A percentile compares a stretch with the other conserved stretches of the same genome.
Evolutionary conservation across 2,329 filamentous ascomycete species (phyloP).

Genomic region (Aspergillus tanneri): DNA sequence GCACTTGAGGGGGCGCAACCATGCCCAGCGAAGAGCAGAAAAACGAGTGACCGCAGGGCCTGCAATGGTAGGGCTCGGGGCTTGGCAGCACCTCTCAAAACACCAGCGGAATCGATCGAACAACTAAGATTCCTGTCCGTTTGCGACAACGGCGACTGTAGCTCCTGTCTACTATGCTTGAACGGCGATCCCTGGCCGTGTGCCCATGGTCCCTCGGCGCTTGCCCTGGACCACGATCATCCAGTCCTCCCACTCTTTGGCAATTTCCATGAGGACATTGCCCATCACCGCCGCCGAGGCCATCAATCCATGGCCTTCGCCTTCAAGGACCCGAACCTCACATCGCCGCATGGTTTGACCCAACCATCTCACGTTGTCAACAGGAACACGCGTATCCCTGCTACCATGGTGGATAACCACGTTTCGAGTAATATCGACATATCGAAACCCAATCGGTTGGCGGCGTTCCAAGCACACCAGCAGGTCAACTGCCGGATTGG

Average conservation of each 20-base stretch:
- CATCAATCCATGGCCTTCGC: constrained; percentile 94
- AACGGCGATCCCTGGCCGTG: constrained; percentile 22
- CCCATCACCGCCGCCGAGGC: constrained; percentile 92
- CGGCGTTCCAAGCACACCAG: constrained; percentile 88
- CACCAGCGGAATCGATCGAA: no score
- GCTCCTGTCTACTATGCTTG: constrained; percentile 12
- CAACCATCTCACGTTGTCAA: constrained; percentile 93
- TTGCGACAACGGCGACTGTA: no score
- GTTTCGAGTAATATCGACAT: constrained; percentile 88
- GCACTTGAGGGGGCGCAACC: no score
- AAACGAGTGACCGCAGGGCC: constrained; percentile 18
- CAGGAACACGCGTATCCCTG: constrained; percentile 84
- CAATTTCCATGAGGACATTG: constrained; percentile 89
- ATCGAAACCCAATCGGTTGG: constrained; percentile 90
- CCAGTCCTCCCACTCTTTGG: constrained; percentile 91
- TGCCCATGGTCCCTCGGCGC: constrained; percentile 33
- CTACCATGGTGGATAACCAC: constrained; percentile 94
- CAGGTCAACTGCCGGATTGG: constrained; percentile 90
- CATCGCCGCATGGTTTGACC: constrained; percentile 91
- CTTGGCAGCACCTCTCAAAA: no score
- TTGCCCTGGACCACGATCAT: constrained; percentile 56
- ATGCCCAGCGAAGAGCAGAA: constrained; percentile 3
- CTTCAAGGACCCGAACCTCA: constrained; percentile 85
- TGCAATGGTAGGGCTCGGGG: constrained; percentile 14
- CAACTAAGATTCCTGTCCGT: no score